These are phyloP conservation scores for Carex cristatella DNA, from an alignment of 176 grass and related monocot species.

Conservation along the genomic window DNA sequence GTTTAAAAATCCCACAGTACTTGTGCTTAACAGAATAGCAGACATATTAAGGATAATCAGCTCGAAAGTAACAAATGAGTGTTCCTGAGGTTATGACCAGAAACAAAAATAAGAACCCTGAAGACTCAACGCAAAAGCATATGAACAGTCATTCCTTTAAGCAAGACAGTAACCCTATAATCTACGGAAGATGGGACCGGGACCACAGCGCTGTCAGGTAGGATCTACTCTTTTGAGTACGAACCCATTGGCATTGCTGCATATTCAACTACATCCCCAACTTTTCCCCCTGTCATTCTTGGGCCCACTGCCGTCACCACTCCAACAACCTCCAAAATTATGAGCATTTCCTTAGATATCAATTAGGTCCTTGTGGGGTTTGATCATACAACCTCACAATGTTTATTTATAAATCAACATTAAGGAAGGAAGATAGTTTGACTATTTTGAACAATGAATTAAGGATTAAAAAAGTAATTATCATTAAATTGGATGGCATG, in stretches of 20 bases:
- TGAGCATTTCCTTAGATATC: not conserved
- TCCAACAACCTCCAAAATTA: slow-evolving; percentile 80
- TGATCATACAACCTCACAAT: not conserved
- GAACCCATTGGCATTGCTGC: slow-evolving; percentile 79
- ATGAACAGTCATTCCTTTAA: slow-evolving; percentile 88
- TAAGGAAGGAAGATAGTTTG: not conserved
- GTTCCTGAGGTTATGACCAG: not conserved
- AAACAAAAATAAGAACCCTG: slow-evolving; percentile 32
- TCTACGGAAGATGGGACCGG: slow-evolving; percentile 52
- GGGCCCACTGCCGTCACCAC: slow-evolving; percentile 76
- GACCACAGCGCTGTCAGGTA: slow-evolving; percentile 55
- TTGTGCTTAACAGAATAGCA: too few relatives aligned
- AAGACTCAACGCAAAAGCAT: slow-evolving; percentile 37
- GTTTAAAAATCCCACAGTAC: too few relatives aligned
- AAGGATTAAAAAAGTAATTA: not conserved
- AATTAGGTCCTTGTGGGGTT: not conserved
- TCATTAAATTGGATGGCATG: not conserved
- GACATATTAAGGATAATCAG: too few relatives aligned
- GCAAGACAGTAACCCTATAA: slow-evolving; percentile 48
- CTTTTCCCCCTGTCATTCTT: slow-evolving; percentile 62
- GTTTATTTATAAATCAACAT: not conserved
- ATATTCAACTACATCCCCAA: slow-evolving; percentile 76
- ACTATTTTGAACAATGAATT: not conserved
- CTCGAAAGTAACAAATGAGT: not conserved
- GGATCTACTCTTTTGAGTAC: slow-evolving; percentile 73